Conservation (phyloP, 257 asterid species). For the Perilla frutescens region DNA sequence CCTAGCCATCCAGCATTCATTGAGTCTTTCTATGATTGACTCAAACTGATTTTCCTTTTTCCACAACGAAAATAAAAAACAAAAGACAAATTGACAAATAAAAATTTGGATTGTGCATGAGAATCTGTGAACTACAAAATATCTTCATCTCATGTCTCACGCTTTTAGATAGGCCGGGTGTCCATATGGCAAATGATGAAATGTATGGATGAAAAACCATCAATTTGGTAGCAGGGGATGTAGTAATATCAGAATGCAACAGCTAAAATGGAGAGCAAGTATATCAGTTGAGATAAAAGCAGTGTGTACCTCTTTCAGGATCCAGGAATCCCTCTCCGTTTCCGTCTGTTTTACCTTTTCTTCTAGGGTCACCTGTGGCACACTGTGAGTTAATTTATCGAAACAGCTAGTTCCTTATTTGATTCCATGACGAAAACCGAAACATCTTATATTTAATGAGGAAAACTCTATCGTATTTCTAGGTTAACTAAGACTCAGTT, state of each 20-base stretch:
- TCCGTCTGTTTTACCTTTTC: constrained; percentile 65
- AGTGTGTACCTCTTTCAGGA: constrained; percentile 64
- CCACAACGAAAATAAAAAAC: background rate
- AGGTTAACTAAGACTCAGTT: constrained; percentile 28
- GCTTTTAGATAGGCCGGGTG: background rate
- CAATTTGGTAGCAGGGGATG: constrained; percentile 19
- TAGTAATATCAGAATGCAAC: background rate
- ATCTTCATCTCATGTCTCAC: constrained; percentile 17
- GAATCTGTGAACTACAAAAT: background rate
- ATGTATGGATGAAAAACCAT: constrained; percentile 24
- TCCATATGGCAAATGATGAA: background rate
- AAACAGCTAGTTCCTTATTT: constrained; percentile 24
- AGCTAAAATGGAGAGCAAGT: constrained; percentile 23
- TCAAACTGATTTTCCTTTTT: background rate
- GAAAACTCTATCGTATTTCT: constrained; percentile 12
- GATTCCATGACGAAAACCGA: constrained; percentile 15
- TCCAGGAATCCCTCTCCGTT: constrained; percentile 59
- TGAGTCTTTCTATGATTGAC: background rate
- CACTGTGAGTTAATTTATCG: constrained; percentile 22
- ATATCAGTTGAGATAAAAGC: constrained; percentile 26
- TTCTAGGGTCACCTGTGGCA: constrained; percentile 62
- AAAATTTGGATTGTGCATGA: background rate
- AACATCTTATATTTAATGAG: constrained; percentile 21
- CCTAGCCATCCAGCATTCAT: constrained; percentile 12
- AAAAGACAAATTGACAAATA: background rate